Percentiles rank a stretch among this genome's conserved stretches.
phyloP scores from a whole-genome alignment of 768 basidiomycete genomes.

The Chlorophyllum brunneum region DNA sequence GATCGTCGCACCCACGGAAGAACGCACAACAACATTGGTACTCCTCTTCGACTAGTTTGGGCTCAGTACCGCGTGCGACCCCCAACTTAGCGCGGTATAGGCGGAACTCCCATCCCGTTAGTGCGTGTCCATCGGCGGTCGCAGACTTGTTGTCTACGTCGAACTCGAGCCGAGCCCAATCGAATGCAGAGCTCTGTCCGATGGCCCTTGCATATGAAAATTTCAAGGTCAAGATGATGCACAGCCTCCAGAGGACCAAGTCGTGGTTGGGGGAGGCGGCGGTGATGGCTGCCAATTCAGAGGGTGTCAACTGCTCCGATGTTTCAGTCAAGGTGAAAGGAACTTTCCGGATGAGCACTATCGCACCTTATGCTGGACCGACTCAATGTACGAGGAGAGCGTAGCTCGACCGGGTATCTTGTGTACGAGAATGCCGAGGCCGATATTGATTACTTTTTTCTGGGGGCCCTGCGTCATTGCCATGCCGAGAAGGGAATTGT shows the following conservation, averaged over 20 bases:
- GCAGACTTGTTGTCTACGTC: conserved; percentile 61
- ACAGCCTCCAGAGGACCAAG: conserved; percentile 69
- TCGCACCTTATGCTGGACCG: conserved; percentile 70
- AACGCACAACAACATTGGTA: conserved; percentile 80
- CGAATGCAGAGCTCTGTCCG: conserved; percentile 77
- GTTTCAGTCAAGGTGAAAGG: conserved; percentile 2
- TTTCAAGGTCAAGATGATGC: conserved; percentile 76
- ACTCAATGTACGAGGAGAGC: conserved; percentile 65
- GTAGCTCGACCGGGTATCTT: conserved; percentile 58
- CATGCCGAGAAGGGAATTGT: conserved; percentile 75
- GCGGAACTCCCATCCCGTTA: conserved; percentile 85
- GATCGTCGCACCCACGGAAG: conserved; percentile 63
- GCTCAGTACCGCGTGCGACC: conserved; percentile 47
- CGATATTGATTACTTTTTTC: conserved; percentile 76
- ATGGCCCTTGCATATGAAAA: conserved; percentile 81
- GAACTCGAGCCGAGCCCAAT: conserved; percentile 80
- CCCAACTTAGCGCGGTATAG: conserved; percentile 73
- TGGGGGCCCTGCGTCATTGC: conserved; percentile 79
- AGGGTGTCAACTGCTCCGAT: conserved; percentile 19
- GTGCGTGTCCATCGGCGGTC: conserved; percentile 61
- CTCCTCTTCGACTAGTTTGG: conserved; percentile 51
- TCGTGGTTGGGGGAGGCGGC: conserved; percentile 54
- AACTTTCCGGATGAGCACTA: not conserved
- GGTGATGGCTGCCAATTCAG: conserved; percentile 46
- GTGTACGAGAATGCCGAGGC: conserved; percentile 72